A percentile compares a stretch with the other conserved stretches of the same genome.
These are phyloP conservation scores for Fusarium humuli DNA, from an alignment of 2,329 filamentous ascomycete species.

Conservation along the genomic window DNA sequence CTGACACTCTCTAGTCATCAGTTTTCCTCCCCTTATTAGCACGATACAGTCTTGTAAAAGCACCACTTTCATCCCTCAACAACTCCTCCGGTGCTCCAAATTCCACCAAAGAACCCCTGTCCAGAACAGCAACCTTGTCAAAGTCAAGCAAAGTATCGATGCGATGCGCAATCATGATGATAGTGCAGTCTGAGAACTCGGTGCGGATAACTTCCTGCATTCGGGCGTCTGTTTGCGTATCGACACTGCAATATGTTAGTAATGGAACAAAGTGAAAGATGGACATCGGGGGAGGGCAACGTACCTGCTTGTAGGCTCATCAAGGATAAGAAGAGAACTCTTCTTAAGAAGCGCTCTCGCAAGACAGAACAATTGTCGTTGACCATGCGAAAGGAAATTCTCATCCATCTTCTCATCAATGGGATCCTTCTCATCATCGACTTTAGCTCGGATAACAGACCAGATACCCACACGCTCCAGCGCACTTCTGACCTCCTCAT, in stretches of 20 bases:
- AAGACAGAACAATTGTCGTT: slow-evolving; percentile 51
- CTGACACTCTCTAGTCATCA: background rate
- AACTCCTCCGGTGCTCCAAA: slow-evolving; percentile 45
- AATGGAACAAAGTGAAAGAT: background rate
- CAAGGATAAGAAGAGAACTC: slow-evolving; percentile 48
- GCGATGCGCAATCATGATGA: slow-evolving; percentile 53
- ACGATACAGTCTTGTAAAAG: slow-evolving; percentile 42
- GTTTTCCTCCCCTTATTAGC: slow-evolving; percentile 40
- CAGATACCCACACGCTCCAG: slow-evolving; percentile 62
- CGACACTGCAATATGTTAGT: slow-evolving; percentile 43
- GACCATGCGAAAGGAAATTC: slow-evolving; percentile 53
- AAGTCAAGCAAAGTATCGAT: slow-evolving; percentile 51
- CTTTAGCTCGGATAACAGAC: slow-evolving; percentile 55
- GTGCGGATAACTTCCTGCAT: slow-evolving; percentile 48
- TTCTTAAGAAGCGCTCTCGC: slow-evolving; percentile 48
- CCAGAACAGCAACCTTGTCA: slow-evolving; percentile 50
- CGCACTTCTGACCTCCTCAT: slow-evolving; percentile 57
- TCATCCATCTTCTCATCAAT: slow-evolving; percentile 52
- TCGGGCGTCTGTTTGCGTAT: slow-evolving; percentile 46
- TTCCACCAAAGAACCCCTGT: slow-evolving; percentile 47
- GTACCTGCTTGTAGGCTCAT: slow-evolving; percentile 56
- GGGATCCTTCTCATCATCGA: slow-evolving; percentile 46
- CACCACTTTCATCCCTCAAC: slow-evolving; percentile 33
- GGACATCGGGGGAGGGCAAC: background rate
- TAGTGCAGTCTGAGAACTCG: slow-evolving; percentile 48